Evolutionary conservation across 2,329 filamentous ascomycete species (phyloP).

Genomic region (Colletotrichum sp.): DNA sequence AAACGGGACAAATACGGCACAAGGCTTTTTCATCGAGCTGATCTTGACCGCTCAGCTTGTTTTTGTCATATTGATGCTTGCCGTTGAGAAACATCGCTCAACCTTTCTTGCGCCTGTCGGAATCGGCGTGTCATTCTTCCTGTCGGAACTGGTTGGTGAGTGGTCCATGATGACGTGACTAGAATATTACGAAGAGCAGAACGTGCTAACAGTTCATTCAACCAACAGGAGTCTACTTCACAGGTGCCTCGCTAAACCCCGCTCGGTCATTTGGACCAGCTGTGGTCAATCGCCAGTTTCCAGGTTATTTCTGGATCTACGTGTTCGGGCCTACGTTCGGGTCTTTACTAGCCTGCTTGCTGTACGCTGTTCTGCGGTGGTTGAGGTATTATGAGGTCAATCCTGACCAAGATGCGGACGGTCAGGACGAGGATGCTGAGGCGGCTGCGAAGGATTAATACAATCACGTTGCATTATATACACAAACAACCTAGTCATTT

Average conservation of each 20-base stretch:
- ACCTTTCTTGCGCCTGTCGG: slow-evolving; percentile 75
- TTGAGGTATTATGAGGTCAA: slow-evolving; percentile 58
- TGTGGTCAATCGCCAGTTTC: slow-evolving; percentile 44
- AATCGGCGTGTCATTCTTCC: slow-evolving; percentile 74
- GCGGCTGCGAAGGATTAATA: background rate
- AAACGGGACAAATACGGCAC: slow-evolving; percentile 53
- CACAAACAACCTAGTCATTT: background rate
- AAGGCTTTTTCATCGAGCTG: slow-evolving; percentile 71
- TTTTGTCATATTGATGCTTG: slow-evolving; percentile 71
- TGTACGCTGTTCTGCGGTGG: slow-evolving; percentile 56
- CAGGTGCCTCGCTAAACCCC: slow-evolving; percentile 55
- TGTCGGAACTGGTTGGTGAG: slow-evolving; percentile 50
- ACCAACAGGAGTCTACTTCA: slow-evolving; percentile 44
- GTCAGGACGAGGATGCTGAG: background rate
- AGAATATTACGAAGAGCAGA: background rate
- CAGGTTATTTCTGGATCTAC: slow-evolving; percentile 58
- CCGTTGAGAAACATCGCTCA: slow-evolving; percentile 74
- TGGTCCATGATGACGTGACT: background rate
- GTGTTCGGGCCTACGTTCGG: slow-evolving; percentile 60
- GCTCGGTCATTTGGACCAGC: slow-evolving; percentile 56
- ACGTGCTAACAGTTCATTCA: background rate
- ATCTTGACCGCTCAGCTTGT: slow-evolving; percentile 69
- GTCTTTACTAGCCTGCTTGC: slow-evolving; percentile 48
- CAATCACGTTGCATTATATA: background rate
- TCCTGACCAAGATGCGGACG: slow-evolving; percentile 49